Evolutionary conservation across 148 eudicot species (phyloP).

Genomic region (Euryodendron excelsum): DNA sequence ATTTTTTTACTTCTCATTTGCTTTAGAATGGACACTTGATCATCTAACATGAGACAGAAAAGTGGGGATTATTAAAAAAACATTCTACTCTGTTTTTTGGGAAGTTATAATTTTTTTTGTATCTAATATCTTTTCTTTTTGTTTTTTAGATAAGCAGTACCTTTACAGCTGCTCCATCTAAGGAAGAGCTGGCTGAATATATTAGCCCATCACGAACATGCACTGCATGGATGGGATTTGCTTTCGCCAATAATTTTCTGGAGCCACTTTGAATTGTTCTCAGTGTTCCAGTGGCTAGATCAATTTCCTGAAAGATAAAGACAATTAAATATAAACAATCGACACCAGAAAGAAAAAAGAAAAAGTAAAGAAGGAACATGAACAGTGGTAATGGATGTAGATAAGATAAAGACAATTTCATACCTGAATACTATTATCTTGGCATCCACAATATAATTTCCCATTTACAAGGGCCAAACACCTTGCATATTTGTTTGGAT

Average conservation of each 20-base stretch:
- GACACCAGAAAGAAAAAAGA: too few species aligned
- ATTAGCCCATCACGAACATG: conserved; percentile 37
- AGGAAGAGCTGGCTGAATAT: conserved; percentile 37
- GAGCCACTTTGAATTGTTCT: conserved; percentile 38
- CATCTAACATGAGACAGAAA: too few species aligned
- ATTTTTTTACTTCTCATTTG: not conserved
- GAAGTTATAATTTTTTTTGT: too few species aligned
- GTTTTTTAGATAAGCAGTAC: conserved; percentile 14
- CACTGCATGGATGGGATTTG: conserved; percentile 37
- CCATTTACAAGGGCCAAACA: conserved; percentile 43
- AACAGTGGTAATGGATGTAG: not conserved
- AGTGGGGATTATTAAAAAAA: too few species aligned
- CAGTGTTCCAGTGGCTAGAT: conserved; percentile 45
- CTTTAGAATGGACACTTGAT: not conserved
- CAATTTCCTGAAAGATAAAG: conserved; percentile 35
- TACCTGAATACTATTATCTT: conserved; percentile 53
- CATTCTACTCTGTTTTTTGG: not conserved
- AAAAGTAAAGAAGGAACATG: not conserved
- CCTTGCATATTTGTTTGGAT: conserved; percentile 35
- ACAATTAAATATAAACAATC: not conserved
- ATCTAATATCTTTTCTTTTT: not conserved
- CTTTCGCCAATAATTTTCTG: conserved; percentile 39
- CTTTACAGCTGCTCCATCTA: conserved; percentile 47
- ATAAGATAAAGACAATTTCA: not conserved
- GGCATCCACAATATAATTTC: conserved; percentile 51